phyloP scores from a whole-genome alignment of 352 stramenopile genomes.

The Pythium insidiosum region DNA sequence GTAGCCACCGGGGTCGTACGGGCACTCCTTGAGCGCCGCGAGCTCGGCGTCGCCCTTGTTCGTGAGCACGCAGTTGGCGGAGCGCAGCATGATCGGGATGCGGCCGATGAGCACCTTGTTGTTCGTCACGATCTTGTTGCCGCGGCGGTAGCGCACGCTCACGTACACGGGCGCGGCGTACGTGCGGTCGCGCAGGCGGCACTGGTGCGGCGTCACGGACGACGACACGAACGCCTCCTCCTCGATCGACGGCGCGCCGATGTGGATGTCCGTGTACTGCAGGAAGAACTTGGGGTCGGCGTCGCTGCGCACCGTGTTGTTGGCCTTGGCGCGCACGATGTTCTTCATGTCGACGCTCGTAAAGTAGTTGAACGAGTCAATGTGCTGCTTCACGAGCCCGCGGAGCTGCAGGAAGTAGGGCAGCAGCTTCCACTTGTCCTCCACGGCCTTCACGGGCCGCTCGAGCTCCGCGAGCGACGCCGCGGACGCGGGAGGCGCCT shows the following conservation, averaged over 20 bases:
- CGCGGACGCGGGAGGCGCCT: conserved; percentile 8
- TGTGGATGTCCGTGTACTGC: conserved; percentile 97
- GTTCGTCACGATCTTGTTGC: conserved; percentile 98
- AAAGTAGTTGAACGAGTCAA: conserved; percentile 99
- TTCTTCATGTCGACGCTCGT: conserved; percentile 98
- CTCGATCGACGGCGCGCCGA: conserved; percentile 95
- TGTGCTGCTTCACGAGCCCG: conserved; percentile 96
- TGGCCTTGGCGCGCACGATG: conserved; percentile 94
- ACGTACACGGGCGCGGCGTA: conserved; percentile 99
- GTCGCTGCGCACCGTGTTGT: conserved; percentile 87
- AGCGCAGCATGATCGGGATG: conserved; percentile 98
- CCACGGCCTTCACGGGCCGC: conserved; percentile 64
- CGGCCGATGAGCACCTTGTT: conserved; percentile 94
- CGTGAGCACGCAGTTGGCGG: conserved; percentile 93
- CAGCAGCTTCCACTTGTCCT: conserved; percentile 98
- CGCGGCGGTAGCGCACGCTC: conserved; percentile 96
- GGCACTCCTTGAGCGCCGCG: conserved; percentile 97
- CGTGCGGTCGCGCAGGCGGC: conserved; percentile 96
- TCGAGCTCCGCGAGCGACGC: conserved; percentile 49
- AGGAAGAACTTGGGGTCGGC: conserved; percentile 99
- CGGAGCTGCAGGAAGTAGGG: conserved; percentile 96
- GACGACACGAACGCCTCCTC: conserved; percentile 94
- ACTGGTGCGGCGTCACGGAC: conserved; percentile 96
- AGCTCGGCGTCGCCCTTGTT: conserved; percentile 93
- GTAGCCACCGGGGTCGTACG: conserved; percentile 99